Conservation (phyloP, 2,329 filamentous ascomycete genomes). For the Coniochaeta sp. region DNA sequence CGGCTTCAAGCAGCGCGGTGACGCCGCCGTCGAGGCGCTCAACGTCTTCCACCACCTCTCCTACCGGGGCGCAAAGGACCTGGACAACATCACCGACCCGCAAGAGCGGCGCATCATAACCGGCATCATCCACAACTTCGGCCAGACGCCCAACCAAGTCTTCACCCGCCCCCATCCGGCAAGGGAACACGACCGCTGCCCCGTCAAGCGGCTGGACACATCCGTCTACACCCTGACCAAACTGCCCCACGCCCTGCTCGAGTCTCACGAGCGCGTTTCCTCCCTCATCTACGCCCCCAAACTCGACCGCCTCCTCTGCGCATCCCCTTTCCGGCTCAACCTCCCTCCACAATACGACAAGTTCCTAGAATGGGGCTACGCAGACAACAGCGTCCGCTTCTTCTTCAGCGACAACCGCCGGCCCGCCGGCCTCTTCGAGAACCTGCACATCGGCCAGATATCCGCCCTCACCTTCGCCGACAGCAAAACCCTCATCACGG, state of each 20-base stretch:
- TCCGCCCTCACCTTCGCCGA: conserved; percentile 80
- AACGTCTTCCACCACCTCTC: conserved; percentile 97
- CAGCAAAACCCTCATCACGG: conserved; percentile 83
- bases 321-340: conserved; percentile 78
- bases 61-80: conserved; percentile 86
- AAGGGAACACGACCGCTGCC: conserved; percentile 62
- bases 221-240: conserved; percentile 69
- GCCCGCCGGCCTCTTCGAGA: conserved; percentile 83
- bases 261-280: conserved; percentile 71
- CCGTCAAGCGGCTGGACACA: conserved; percentile 66
- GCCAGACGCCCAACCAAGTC: conserved; percentile 92
- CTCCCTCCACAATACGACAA: conserved; percentile 82
- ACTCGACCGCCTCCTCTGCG: conserved; percentile 75
- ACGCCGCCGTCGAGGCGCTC: conserved; percentile 81
- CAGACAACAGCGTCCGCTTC: conserved; percentile 88
- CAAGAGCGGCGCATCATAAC: conserved; percentile 84
- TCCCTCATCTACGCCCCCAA: conserved; percentile 73
- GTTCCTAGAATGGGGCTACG: conserved; percentile 93
- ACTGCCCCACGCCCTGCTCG: conserved; percentile 70
- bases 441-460: conserved; percentile 85
- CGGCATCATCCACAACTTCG: conserved; percentile 97
- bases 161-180: conserved; percentile 75
- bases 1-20: conserved; percentile 86
- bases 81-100: conserved; percentile 85
- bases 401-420: conserved; percentile 66